A percentile compares a stretch with the other conserved stretches of the same genome.
Conservation (phyloP, 176 grass and related monocot genomes). For the Musa schizocarpa region DNA sequence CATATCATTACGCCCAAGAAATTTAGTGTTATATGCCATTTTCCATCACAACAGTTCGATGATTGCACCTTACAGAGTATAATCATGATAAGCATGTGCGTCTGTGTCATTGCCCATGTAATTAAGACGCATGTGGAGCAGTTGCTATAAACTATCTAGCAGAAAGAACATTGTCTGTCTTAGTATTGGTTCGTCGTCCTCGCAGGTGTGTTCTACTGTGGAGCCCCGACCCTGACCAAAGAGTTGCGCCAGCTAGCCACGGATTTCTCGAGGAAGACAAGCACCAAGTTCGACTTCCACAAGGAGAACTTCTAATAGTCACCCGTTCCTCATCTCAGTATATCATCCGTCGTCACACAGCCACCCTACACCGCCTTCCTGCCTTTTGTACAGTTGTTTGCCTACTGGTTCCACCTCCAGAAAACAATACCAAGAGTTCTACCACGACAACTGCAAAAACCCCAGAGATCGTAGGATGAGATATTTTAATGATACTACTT, state of each 20-base stretch:
- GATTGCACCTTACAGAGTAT: background rate
- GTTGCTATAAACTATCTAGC: background rate
- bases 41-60: background rate
- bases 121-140: too few relatives aligned
- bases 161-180: background rate
- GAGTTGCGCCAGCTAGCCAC: constrained; percentile 51
- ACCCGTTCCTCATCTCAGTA: too few relatives aligned
- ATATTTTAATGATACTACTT: too few relatives aligned
- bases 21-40: background rate
- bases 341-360: too few relatives aligned
- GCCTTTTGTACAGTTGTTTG: too few relatives aligned
- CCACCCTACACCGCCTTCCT: too few relatives aligned
- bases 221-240: constrained; percentile 52
- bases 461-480: too few relatives aligned
- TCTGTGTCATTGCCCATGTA: background rate
- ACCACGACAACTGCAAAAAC: too few relatives aligned
- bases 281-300: constrained; percentile 83
- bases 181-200: constrained; percentile 6
- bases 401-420: too few relatives aligned
- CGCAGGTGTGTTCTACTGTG: constrained; percentile 96
- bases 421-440: too few relatives aligned
- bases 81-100: background rate
- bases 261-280: constrained; percentile 85
- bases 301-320: constrained; percentile 74
- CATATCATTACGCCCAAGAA: background rate